phyloP scores from a whole-genome alignment of 192 early-diverging fungal genomes.

The Coemansia guatemalensis region DNA sequence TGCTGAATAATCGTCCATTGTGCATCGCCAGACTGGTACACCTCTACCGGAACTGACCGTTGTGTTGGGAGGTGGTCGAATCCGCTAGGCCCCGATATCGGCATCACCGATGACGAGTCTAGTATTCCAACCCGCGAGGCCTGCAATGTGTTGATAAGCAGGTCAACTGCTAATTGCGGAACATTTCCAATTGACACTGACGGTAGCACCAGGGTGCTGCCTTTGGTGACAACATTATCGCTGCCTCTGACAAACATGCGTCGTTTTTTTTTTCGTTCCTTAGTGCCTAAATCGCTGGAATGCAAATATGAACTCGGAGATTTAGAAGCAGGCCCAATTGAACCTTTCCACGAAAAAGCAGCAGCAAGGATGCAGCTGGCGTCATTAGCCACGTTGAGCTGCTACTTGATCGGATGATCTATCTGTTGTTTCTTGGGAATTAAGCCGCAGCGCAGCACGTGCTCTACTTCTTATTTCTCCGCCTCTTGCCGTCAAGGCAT shows the following conservation, averaged over 20 bases:
- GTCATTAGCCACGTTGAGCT: not conserved
- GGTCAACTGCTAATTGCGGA: slow-evolving; percentile 71
- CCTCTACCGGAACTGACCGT: slow-evolving; percentile 47
- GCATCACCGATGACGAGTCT: slow-evolving; percentile 57
- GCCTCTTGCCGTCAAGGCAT: not conserved
- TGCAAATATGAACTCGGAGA: not conserved
- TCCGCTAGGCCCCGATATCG: slow-evolving; percentile 58
- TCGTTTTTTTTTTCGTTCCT: not conserved
- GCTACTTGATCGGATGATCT: too few relatives aligned
- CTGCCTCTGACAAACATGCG: not conserved
- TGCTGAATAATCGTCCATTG: slow-evolving; percentile 72
- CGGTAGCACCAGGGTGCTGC: slow-evolving; percentile 53
- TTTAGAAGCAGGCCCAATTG: not conserved
- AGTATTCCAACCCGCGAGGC: slow-evolving; percentile 64
- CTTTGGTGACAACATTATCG: not conserved
- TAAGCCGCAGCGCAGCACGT: not conserved
- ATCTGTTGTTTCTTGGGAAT: not conserved
- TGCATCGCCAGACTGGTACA: slow-evolving; percentile 66
- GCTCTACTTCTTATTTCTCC: not conserved
- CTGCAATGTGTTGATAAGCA: slow-evolving; percentile 63
- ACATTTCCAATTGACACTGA: slow-evolving; percentile 78
- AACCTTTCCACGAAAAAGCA: not conserved
- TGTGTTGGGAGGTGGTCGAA: slow-evolving; percentile 33
- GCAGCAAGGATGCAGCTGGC: too few relatives aligned
- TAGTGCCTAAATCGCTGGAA: not conserved